phyloP scores from a whole-genome alignment of 1,284 basidiomycete species.

The Porodaedalea pini region DNA sequence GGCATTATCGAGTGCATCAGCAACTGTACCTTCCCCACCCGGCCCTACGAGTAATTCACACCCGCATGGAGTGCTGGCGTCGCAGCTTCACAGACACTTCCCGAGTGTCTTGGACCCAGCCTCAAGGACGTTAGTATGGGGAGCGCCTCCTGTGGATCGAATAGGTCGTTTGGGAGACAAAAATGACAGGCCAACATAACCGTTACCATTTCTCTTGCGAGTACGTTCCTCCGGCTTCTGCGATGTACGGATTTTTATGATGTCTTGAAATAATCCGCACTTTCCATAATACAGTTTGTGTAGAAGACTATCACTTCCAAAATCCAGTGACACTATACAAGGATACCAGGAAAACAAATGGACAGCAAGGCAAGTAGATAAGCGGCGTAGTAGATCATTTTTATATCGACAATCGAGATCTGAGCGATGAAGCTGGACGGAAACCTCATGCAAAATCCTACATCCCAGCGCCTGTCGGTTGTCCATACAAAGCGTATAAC shows the following conservation, averaged over 20 bases:
- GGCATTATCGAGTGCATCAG: conserved; percentile 1
- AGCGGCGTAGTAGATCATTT: not conserved
- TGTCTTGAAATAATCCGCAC: too few relatives aligned
- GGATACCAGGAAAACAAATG: not conserved
- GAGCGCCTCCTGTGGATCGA: conserved; percentile 63
- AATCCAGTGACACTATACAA: too few relatives aligned
- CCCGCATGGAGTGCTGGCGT: conserved; percentile 42
- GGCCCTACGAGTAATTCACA: conserved; percentile 19
- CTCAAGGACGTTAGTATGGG: conserved; percentile 61
- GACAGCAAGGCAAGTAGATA: not conserved
- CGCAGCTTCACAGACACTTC: conserved; percentile 41
- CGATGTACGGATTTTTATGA: too few relatives aligned
- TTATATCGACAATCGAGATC: not conserved
- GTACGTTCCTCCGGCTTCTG: too few relatives aligned
- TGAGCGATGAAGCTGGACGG: not conserved
- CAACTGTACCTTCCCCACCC: not conserved
- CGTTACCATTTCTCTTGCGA: not conserved
- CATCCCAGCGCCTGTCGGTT: not conserved
- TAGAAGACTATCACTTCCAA: too few relatives aligned
- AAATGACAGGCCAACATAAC: conserved; percentile 3
- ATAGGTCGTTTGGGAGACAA: conserved; percentile 39
- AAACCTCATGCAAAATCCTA: not conserved
- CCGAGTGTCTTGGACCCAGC: conserved; percentile 55
- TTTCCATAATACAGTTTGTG: not conserved
- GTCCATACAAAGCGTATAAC: not conserved